Base-by-base conservation (phyloP, 306 rosid genomes). In the Pueraria montana region DNA sequence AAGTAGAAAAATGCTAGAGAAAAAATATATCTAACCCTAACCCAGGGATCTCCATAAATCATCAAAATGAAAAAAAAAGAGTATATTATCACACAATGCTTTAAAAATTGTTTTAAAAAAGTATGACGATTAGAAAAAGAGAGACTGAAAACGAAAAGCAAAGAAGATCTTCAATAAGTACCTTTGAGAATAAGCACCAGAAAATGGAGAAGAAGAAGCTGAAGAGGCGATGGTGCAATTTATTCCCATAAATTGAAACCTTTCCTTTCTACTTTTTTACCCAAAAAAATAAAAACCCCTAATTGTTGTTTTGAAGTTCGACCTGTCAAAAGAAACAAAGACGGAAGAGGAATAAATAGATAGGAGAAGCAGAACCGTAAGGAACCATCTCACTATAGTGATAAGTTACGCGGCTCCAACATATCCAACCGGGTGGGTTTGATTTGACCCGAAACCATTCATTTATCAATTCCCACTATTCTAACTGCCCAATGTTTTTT, bases 161-260 rank as follows among this genome's bases (percentile, higher is more conserved):
- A 30, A 30, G 34, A 70, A 70, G 70, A 76, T 40, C 69, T 76
- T 76, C 26, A 76, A 61, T 24, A 45, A 76, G 72, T 76, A 76
- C 80, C 80, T 76, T 76, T 26, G 67, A 45, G 59, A 59, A 76
- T 11, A 76, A 61, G 68, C 52, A 75, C 56, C 14, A 38, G 79
- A 59, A 42, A 55, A 53, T 20, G 27, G 32, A 74, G 80, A 76
- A 58, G 68, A 12, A 27, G 78, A 32, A 73, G 48, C 45, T 72
- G 27, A 18, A 45, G 18, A 76, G 26, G 11, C 45, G 72, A 63
- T 24, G 59, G 61, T 24, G 72, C 59, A 42, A 18, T 76, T 76
- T 36, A 40, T 59, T 52, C 23, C 40, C 71, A 24, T 76, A 23
- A 59, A 36, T 23, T 56, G 16, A 10, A 20, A 34, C 53, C 6